Percentiles rank a stretch among this genome's conserved stretches.
phyloP scores from a whole-genome alignment of 768 basidiomycete genomes.

The Pisolithus microcarpus region DNA sequence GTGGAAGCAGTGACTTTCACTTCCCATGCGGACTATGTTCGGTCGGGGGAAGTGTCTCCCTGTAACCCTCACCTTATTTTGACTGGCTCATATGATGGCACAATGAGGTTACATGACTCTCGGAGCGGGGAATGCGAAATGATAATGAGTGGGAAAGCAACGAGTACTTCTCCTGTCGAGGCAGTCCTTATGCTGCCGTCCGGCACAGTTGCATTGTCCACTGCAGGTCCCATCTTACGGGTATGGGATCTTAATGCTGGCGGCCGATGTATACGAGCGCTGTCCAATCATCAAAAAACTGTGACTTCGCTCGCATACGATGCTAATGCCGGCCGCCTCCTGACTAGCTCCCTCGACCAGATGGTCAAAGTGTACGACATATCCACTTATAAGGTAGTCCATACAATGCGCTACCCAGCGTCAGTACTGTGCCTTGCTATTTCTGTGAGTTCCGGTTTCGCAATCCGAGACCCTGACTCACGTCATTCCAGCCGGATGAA shows the following conservation, averaged over 20 bases:
- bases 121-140: slow-evolving; percentile 82
- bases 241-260: slow-evolving; percentile 95
- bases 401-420: slow-evolving; percentile 97
- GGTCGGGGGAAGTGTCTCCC: slow-evolving; percentile 80
- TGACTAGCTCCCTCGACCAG: slow-evolving; percentile 90
- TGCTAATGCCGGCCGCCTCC: slow-evolving; percentile 62
- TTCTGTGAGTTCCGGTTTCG: slow-evolving; percentile 54
- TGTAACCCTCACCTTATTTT: slow-evolving; percentile 79
- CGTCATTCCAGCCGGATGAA: slow-evolving; percentile 70
- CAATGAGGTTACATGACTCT: slow-evolving; percentile 80
- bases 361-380: slow-evolving; percentile 99
- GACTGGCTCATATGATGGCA: slow-evolving; percentile 93
- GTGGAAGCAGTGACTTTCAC: slow-evolving; percentile 69
- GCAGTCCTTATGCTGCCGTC: slow-evolving; percentile 90
- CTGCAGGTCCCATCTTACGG: slow-evolving; percentile 86
- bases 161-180: slow-evolving; percentile 60
- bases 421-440: slow-evolving; percentile 85
- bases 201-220: slow-evolving; percentile 76
- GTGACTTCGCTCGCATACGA: slow-evolving; percentile 86
- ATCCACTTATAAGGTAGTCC: slow-evolving; percentile 87
- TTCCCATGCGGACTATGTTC: slow-evolving; percentile 92
- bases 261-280: slow-evolving; percentile 78
- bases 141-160: slow-evolving; percentile 50
- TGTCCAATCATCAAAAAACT: slow-evolving; percentile 98
- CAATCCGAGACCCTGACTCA: slow-evolving; percentile 7